phyloP scores from a whole-genome alignment of 305 asterid genomes.

The Ajuga reptans region DNA sequence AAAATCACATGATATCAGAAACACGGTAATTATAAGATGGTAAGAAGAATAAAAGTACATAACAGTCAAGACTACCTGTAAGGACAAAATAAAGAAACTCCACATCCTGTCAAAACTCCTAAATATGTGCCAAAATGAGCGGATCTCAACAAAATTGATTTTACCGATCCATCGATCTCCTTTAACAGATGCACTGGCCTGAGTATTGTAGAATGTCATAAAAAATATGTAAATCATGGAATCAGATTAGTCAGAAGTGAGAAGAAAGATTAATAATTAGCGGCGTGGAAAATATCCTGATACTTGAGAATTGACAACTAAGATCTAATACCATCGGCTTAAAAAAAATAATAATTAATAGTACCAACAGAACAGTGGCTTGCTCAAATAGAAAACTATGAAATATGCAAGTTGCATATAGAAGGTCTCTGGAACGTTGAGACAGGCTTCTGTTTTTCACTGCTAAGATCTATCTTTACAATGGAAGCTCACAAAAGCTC shows the following conservation, averaged over 20 bases:
- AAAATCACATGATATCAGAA: constrained; percentile 13
- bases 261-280: constrained; percentile 5
- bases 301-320: neutral
- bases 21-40: constrained; percentile 11
- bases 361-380: neutral
- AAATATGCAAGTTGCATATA: neutral
- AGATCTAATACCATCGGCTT: neutral
- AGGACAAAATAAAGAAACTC: constrained; percentile 77
- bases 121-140: constrained; percentile 81
- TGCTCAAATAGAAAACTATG: neutral
- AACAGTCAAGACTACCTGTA: constrained; percentile 54
- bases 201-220: constrained; percentile 27
- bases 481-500: neutral
- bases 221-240: constrained; percentile 8
- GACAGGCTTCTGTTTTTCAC: neutral
- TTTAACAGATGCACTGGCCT: constrained; percentile 48
- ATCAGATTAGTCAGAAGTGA: constrained; percentile 1
- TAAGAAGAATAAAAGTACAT: constrained; percentile 13
- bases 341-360: neutral
- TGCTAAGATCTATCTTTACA: neutral
- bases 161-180: constrained; percentile 77
- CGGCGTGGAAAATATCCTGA: neutral
- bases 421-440: neutral
- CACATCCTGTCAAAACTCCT: constrained; percentile 97
- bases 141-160: constrained; percentile 85